Conservation (phyloP, 371 early-diverging fungal species). For the Mucor plumbeus region DNA sequence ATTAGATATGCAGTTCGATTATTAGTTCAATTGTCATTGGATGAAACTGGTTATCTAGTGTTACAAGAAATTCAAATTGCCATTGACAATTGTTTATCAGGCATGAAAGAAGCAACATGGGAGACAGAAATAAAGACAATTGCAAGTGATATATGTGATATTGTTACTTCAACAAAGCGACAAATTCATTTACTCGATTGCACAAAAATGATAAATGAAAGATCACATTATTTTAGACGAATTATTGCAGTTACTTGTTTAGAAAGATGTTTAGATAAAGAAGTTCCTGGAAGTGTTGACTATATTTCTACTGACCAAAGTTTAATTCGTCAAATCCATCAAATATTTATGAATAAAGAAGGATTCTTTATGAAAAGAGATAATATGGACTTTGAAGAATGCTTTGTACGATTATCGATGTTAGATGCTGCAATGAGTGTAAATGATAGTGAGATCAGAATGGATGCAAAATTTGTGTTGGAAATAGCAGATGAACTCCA, state of each 20-base stretch:
- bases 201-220: slow-evolving; percentile 29
- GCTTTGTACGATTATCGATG: slow-evolving; percentile 23
- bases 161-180: slow-evolving; percentile 11
- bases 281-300: slow-evolving; percentile 20
- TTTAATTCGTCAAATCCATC: slow-evolving; percentile 9
- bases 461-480: slow-evolving; percentile 23
- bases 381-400: slow-evolving; percentile 30
- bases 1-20: slow-evolving; percentile 31
- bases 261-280: slow-evolving; percentile 23
- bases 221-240: slow-evolving; percentile 32
- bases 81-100: slow-evolving; percentile 34
- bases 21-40: slow-evolving; percentile 39
- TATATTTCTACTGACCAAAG: slow-evolving; percentile 19
- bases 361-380: slow-evolving; percentile 27
- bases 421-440: slow-evolving; percentile 41
- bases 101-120: slow-evolving; percentile 24
- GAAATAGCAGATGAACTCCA: slow-evolving; percentile 29
- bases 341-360: slow-evolving; percentile 23
- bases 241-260: slow-evolving; percentile 30
- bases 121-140: slow-evolving; percentile 26
- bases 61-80: slow-evolving; percentile 37
- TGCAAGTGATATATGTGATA: slow-evolving; percentile 24
- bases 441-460: slow-evolving; percentile 31
- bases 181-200: slow-evolving; percentile 32
- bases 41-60: slow-evolving; percentile 30